These are phyloP conservation scores for Petunia hybrid DNA, from an alignment of 305 asterid genomes.

Conservation along the genomic window DNA sequence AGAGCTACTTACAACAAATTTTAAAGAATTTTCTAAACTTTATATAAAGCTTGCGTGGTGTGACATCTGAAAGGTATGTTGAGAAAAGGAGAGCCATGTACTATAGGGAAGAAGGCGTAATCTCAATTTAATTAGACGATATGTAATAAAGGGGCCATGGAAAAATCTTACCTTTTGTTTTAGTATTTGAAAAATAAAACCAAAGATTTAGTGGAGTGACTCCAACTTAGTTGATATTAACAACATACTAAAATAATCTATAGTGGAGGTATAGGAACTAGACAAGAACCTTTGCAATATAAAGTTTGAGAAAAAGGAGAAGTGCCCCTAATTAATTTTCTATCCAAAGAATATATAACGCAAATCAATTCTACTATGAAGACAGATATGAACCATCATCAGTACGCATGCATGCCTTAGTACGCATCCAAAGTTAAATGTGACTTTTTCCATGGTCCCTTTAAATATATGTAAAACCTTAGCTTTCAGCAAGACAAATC, in stretches of 20 bases:
- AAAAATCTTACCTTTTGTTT: not conserved
- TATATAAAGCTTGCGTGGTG: no score
- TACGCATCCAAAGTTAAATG: no score
- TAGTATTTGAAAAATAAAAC: not conserved
- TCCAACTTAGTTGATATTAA: not conserved
- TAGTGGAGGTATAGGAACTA: not conserved
- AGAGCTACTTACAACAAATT: no score
- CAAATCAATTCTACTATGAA: no score
- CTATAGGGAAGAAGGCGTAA: not conserved
- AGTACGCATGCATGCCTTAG: no score
- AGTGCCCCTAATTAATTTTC: not conserved
- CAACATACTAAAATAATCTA: no score
- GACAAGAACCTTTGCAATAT: not conserved
- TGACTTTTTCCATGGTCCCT: no score
- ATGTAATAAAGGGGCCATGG: not conserved
- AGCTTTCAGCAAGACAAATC: no score
- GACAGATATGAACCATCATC: no score
- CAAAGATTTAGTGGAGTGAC: not conserved
- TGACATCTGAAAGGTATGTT: not conserved
- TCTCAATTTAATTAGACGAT: not conserved
- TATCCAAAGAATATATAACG: no score
- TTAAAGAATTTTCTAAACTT: not conserved
- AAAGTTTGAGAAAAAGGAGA: not conserved
- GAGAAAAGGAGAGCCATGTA: slow-evolving; percentile 24
- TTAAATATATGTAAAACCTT: no score